Conservation (phyloP, 2,329 filamentous ascomycete genomes). For the Alternaria sp. region DNA sequence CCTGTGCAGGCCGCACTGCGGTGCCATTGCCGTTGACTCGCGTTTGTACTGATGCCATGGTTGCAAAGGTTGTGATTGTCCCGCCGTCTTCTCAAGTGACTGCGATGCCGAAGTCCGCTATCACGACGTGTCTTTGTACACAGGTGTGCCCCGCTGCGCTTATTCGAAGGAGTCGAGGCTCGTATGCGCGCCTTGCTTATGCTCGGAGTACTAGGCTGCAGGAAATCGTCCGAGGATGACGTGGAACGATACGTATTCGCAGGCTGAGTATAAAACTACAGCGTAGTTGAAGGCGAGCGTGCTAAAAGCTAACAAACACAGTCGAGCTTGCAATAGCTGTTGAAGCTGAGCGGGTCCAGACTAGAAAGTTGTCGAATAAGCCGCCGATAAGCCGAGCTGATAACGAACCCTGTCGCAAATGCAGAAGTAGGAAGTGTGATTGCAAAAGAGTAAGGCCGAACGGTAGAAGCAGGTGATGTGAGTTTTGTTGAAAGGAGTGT, state of each 20-base stretch:
- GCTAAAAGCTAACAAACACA: background rate
- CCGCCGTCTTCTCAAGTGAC: background rate
- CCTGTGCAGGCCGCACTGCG: slow-evolving; percentile 29
- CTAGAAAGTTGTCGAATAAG: slow-evolving; percentile 38
- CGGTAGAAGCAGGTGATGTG: background rate
- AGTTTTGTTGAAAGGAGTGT: slow-evolving; percentile 14
- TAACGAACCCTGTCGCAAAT: slow-evolving; percentile 38
- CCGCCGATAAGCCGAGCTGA: slow-evolving; percentile 49
- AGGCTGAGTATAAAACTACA: background rate
- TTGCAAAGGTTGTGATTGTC: slow-evolving; percentile 8
- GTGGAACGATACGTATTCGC: background rate
- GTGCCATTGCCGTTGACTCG: slow-evolving; percentile 45
- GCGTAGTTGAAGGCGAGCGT: slow-evolving; percentile 1
- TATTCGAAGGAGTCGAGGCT: slow-evolving; percentile 9
- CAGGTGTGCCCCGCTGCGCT: slow-evolving; percentile 20
- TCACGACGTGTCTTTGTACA: background rate
- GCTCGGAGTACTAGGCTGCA: slow-evolving; percentile 13
- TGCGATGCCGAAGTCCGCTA: slow-evolving; percentile 2
- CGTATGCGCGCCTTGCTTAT: slow-evolving; percentile 12
- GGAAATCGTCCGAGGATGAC: slow-evolving; percentile 10
- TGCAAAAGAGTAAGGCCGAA: slow-evolving; percentile 8
- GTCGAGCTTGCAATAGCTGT: slow-evolving; percentile 10
- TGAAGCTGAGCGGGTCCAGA: slow-evolving; percentile 21
- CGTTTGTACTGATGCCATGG: slow-evolving; percentile 41
- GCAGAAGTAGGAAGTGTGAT: slow-evolving; percentile 3